Evolutionary conservation across 106 monocot species (phyloP), one percentile per base, ranked within the genome.

Genomic region (Cymbidium sinense): DNA sequence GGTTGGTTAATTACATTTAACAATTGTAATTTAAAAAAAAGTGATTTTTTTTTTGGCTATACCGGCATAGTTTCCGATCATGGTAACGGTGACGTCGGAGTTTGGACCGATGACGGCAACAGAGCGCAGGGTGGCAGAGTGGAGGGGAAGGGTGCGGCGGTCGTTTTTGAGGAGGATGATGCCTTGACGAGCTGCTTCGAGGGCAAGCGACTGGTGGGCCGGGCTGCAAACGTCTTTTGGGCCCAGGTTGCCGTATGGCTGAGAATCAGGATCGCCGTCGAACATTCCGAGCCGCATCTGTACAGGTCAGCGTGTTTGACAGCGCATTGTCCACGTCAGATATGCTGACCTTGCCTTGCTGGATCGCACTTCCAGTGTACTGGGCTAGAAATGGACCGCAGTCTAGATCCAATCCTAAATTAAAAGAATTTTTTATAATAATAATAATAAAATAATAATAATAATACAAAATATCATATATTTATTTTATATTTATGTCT

Each of bases 41-140:
- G 1, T 72, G 69, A 28, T 47, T 47, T 0, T 47, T 47, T 47
- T 47, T 15, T 13, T 47, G 12, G 1, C 1, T 31, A 13, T 76
- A 78, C 88, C 91, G 0, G 95, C 92, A 9, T 95, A 95, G 74
- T 95, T 95, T 15, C 95, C 95, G 43, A 92, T 89, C 95, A 95
- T 95, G 50, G 95, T 84, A 35, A 67, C 27, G 11, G 89, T 89
- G 69, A 67, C 87, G 20, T 83, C 88, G 2, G 95, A 75, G 83
- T 95, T 87, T 15, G 95, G 95, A 20, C 95, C 95, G 58, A 95
- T 34, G 28, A 95, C 89, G 7, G 90, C 92, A 12, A 95, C 81
- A 5, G 27, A 77, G 4, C 55, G 82, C 33, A 54, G 64, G 27
- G 27, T 73, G 23, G 81, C 64, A 2, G 70, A 64, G 2, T 82